These are phyloP conservation scores for Boletus fagicola DNA, from an alignment of 768 basidiomycete genomes.

Conservation along the genomic window DNA sequence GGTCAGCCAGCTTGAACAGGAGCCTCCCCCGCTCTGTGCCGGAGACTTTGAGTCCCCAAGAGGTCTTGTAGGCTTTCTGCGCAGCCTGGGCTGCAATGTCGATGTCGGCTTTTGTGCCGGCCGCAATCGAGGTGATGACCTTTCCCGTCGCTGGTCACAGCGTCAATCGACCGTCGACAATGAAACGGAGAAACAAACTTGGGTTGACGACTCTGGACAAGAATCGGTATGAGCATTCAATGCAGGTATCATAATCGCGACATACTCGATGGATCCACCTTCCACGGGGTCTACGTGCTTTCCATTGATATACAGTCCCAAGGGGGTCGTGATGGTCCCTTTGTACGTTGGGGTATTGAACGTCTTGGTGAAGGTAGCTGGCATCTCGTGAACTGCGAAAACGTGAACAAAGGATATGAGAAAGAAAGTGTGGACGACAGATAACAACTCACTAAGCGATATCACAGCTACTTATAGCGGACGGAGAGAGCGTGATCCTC, in stretches of 20 bases:
- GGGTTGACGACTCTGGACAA: slow-evolving; percentile 54
- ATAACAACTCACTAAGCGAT: not conserved
- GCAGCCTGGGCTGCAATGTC: slow-evolving; percentile 8
- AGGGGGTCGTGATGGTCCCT: slow-evolving; percentile 52
- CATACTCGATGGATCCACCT: slow-evolving; percentile 62
- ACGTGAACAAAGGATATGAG: not conserved
- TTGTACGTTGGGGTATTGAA: slow-evolving; percentile 58
- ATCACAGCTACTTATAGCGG: slow-evolving; percentile 9
- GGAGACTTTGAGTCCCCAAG: slow-evolving; percentile 10
- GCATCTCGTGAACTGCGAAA: slow-evolving; percentile 28
- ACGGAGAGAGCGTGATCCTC: not conserved
- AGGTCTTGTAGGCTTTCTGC: slow-evolving; percentile 2
- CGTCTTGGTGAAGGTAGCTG: slow-evolving; percentile 41
- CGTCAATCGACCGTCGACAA: slow-evolving; percentile 22
- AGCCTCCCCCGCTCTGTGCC: slow-evolving; percentile 4
- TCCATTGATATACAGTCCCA: slow-evolving; percentile 71
- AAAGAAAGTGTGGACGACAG: not conserved
- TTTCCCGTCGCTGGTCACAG: slow-evolving; percentile 5
- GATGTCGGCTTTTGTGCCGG: slow-evolving; percentile 7
- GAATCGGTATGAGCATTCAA: not conserved
- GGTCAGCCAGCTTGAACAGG: slow-evolving; percentile 8
- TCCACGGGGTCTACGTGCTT: slow-evolving; percentile 47
- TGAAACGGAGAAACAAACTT: slow-evolving; percentile 26
- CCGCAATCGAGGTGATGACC: slow-evolving; percentile 9
- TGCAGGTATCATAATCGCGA: not conserved